These are phyloP conservation scores for Hylodesmum podocarpum DNA, from an alignment of 306 rosid species.

Conservation along the genomic window DNA sequence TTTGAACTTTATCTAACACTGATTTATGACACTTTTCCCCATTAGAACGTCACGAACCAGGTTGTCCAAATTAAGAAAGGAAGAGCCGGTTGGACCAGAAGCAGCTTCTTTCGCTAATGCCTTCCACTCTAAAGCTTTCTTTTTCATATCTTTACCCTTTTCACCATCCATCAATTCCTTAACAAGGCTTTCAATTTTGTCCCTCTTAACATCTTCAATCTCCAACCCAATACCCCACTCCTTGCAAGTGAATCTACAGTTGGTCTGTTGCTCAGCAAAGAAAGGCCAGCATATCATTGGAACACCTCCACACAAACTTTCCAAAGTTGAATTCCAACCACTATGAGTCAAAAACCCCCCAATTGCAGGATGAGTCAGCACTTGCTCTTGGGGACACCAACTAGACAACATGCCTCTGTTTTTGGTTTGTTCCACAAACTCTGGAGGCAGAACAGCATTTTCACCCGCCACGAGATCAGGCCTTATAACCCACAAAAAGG, in stretches of 20 bases:
- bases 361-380: conserved; percentile 43
- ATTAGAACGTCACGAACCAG: conserved; percentile 26
- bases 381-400: conserved; percentile 67
- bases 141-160: conserved; percentile 51
- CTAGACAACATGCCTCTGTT: conserved; percentile 39
- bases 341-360: conserved; percentile 67
- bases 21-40: neutral
- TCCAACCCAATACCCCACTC: conserved; percentile 78
- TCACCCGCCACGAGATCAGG: conserved; percentile 57
- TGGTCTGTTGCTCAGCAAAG: conserved; percentile 71
- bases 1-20: neutral
- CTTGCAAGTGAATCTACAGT: conserved; percentile 49
- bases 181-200: conserved; percentile 44
- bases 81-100: conserved; percentile 33
- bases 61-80: conserved; percentile 34
- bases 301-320: conserved; percentile 58
- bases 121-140: conserved; percentile 52
- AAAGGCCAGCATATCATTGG: conserved; percentile 83
- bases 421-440: conserved; percentile 38
- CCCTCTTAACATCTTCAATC: conserved; percentile 53
- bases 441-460: conserved; percentile 32
- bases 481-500: conserved; percentile 56
- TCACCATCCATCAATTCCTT: conserved; percentile 60
- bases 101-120: conserved; percentile 37
- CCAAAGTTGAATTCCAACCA: conserved; percentile 79